A percentile compares a stretch with the other conserved stretches of the same genome.
These are phyloP conservation scores for Aspergillus hancockii DNA, from an alignment of 495 filamentous ascomycete species.

Conservation along the genomic window DNA sequence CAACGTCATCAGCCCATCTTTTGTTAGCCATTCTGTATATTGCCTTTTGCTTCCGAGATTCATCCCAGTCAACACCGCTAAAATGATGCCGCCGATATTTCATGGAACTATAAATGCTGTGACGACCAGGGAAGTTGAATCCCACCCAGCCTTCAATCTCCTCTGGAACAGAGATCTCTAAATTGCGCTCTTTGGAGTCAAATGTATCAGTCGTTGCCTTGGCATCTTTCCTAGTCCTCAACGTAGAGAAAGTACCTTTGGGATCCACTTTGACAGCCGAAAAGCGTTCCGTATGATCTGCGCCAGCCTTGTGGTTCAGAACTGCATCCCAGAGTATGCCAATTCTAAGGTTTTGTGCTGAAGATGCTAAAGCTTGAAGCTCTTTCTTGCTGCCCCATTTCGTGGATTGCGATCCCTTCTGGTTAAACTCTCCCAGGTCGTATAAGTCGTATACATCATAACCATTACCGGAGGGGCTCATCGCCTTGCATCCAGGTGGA, in stretches of 20 bases:
- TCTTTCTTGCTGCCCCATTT: constrained; percentile 74
- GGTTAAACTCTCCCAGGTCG: constrained; percentile 76
- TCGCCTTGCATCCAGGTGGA: constrained; percentile 73
- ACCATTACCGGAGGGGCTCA: constrained; percentile 63
- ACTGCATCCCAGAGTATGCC: constrained; percentile 75
- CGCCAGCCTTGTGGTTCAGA: constrained; percentile 74
- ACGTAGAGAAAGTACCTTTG: constrained; percentile 34
- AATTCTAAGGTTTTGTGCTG: constrained; percentile 54
- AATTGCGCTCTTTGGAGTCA: constrained; percentile 48
- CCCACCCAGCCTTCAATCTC: constrained; percentile 70
- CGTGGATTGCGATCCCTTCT: constrained; percentile 63
- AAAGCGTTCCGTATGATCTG: constrained; percentile 62
- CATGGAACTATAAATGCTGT: constrained; percentile 56
- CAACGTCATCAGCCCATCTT: constrained; percentile 67
- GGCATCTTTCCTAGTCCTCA: neutral
- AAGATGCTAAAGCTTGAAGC: constrained; percentile 51
- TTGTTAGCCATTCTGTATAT: constrained; percentile 70
- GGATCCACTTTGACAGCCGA: constrained; percentile 62
- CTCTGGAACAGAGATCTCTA: constrained; percentile 56
- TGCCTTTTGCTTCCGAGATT: constrained; percentile 54
- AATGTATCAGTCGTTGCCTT: neutral
- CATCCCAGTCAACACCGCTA: constrained; percentile 69
- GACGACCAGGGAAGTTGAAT: constrained; percentile 66
- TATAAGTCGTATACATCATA: constrained; percentile 79
- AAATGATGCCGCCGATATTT: constrained; percentile 75